These are phyloP conservation scores for Penicillium sclerotigenum DNA, from an alignment of 2,329 filamentous ascomycete species.

Conservation along the genomic window DNA sequence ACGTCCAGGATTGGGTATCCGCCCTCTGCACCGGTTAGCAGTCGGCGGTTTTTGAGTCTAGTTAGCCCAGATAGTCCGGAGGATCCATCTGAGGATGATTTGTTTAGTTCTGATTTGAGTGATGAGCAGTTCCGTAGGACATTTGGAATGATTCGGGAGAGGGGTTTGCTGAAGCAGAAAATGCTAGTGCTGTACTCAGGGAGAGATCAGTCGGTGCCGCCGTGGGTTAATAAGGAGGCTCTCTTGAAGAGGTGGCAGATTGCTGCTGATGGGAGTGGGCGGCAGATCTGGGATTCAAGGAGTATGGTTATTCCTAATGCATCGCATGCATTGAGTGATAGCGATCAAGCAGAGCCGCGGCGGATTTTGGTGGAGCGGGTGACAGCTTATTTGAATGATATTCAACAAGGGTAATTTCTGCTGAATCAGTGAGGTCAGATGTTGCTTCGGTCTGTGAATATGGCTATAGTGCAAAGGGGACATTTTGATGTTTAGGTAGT, in stretches of 20 bases:
- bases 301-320: slow-evolving; percentile 49
- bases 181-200: slow-evolving; percentile 46
- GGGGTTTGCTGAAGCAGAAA: slow-evolving; percentile 37
- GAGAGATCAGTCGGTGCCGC: slow-evolving; percentile 45
- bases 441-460: not conserved
- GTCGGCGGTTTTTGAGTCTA: slow-evolving; percentile 57
- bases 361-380: slow-evolving; percentile 52
- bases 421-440: not conserved
- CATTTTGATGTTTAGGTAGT: not conserved
- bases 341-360: slow-evolving; percentile 41
- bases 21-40: slow-evolving; percentile 47
- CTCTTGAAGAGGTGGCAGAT: slow-evolving; percentile 42
- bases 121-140: slow-evolving; percentile 57
- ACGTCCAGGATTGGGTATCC: slow-evolving; percentile 30
- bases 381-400: slow-evolving; percentile 46
- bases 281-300: slow-evolving; percentile 44
- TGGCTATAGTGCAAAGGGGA: not conserved
- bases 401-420: slow-evolving; percentile 11
- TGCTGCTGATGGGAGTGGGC: slow-evolving; percentile 33
- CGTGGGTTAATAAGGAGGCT: slow-evolving; percentile 44
- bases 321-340: slow-evolving; percentile 28
- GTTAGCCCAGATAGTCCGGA: slow-evolving; percentile 50
- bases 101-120: slow-evolving; percentile 71
- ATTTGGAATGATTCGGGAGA: slow-evolving; percentile 54
- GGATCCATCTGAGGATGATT: slow-evolving; percentile 71